These are phyloP conservation scores for Acer campestre DNA, from an alignment of 345 rosid species.

Conservation along the genomic window DNA sequence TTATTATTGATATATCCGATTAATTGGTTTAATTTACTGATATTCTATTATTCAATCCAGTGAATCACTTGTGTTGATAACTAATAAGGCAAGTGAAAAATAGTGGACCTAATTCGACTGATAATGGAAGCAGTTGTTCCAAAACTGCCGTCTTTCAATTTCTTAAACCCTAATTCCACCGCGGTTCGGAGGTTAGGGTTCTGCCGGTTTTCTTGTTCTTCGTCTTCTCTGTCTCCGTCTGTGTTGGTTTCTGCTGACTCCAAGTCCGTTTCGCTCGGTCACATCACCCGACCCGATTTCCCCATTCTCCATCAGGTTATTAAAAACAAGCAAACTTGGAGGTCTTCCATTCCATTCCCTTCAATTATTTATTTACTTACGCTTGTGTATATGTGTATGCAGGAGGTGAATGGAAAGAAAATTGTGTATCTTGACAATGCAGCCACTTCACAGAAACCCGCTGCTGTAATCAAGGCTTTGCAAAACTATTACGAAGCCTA, in stretches of 20 bases:
- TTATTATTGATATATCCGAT: too few species aligned
- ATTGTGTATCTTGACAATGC: slow-evolving; percentile 94
- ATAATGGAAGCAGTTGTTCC: slow-evolving; percentile 60
- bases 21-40: too few species aligned
- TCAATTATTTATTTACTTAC: neutral
- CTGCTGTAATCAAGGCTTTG: slow-evolving; percentile 66
- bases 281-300: slow-evolving; percentile 75
- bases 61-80: too few species aligned
- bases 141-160: slow-evolving; percentile 54
- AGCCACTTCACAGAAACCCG: slow-evolving; percentile 97
- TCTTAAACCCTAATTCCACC: slow-evolving; percentile 36
- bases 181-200: slow-evolving; percentile 17
- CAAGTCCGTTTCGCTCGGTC: slow-evolving; percentile 70
- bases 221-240: slow-evolving; percentile 29
- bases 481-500: slow-evolving; percentile 69
- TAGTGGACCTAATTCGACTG: neutral
- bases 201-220: slow-evolving; percentile 32
- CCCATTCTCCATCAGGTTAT: slow-evolving; percentile 80
- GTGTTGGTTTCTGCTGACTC: slow-evolving; percentile 29
- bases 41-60: too few species aligned
- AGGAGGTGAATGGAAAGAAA: slow-evolving; percentile 83
- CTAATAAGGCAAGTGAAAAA: too few species aligned
- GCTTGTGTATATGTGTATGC: neutral
- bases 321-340: too few species aligned
- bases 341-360: too few species aligned